These are phyloP conservation scores for Phaeosphaeriaceae sp. DNA, from an alignment of 2,329 filamentous ascomycete species.

Conservation along the genomic window DNA sequence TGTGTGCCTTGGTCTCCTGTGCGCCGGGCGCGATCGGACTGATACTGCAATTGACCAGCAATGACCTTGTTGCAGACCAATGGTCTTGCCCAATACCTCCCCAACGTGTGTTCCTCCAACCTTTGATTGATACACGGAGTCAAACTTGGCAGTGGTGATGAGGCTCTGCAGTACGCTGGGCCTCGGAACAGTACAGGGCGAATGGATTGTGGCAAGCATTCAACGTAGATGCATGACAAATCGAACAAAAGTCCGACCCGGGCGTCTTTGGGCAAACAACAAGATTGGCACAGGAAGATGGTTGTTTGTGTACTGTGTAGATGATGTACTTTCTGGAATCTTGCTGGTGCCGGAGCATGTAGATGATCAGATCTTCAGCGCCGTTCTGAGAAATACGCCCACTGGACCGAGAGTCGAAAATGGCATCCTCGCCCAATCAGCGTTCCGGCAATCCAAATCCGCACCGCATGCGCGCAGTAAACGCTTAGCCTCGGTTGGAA, in stretches of 20 bases:
- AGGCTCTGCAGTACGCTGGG: neutral
- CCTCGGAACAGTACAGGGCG: conserved; percentile 1
- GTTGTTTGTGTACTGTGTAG: neutral
- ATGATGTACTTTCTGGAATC: too few relatives aligned
- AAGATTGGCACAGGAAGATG: neutral
- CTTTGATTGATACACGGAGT: neutral
- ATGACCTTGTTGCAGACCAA: neutral
- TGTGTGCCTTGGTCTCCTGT: neutral
- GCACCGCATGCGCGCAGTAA: conserved; percentile 5
- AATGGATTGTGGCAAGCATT: neutral
- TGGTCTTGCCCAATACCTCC: neutral
- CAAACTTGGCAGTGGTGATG: neutral
- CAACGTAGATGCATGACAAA: neutral
- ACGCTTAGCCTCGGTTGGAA: conserved; percentile 34
- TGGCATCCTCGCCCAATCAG: conserved; percentile 25
- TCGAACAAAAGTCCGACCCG: too few relatives aligned
- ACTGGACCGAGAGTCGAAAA: neutral
- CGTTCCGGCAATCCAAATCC: conserved; percentile 25
- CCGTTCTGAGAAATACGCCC: neutral
- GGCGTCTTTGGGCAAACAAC: too few relatives aligned
- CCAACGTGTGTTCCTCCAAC: neutral
- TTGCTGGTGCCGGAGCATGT: too few relatives aligned
- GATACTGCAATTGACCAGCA: neutral
- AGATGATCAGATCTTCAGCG: neutral
- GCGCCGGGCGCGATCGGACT: neutral